Base-by-base conservation (phyloP, 1,284 basidiomycete species). In the Trametes pubescens region DNA sequence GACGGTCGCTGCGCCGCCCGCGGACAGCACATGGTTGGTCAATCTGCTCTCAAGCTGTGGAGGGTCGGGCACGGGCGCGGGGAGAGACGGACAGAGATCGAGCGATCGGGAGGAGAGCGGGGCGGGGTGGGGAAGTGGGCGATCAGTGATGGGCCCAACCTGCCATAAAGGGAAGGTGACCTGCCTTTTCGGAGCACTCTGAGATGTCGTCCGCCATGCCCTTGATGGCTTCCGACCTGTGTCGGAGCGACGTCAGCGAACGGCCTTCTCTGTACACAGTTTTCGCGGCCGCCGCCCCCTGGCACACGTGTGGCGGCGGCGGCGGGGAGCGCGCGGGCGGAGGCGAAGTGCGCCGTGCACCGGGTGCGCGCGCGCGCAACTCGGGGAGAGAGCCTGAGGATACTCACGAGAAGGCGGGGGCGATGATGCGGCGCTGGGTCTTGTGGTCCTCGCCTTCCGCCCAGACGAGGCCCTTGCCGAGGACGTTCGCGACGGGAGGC, bases 371-470 rank as follows among this genome's bases (percentile, higher is more conserved):
- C 4, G 29, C 21, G 44, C n/a, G n/a, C n/a, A n/a, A n/a, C n/a
- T n/a, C n/a, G 32, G 3, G 34, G 37, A 21, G 13, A 32, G 18
- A n/a, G n/a, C n/a, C n/a, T n/a, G 35, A 49, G 49, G 48, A 61
- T 29, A 72, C 71, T 66, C 55, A 72, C 71, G 71, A 69, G 67
- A 77, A 77, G n/a, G 76, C 76, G 16, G 75, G 72, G 24, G 70
- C 70, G 61, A 77, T 69, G 44, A 75, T 66, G 57, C 71, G 74
- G 58, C 76, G 72, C 59, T 76, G 75, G 47, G 71, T 68, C 65
- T 68, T 73, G 69, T 77, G 76, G 49, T 69, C 65, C 24, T 74
- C 71, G 51, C 76, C 75, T 66, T 77, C 74, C 9, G 72, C 74
- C 69, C 70, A 74, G 5, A 71, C 65, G 44, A 77, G 51, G n/a